Conservation (phyloP, 2,329 filamentous ascomycete species). For the Trichoderma asperellum region DNA sequence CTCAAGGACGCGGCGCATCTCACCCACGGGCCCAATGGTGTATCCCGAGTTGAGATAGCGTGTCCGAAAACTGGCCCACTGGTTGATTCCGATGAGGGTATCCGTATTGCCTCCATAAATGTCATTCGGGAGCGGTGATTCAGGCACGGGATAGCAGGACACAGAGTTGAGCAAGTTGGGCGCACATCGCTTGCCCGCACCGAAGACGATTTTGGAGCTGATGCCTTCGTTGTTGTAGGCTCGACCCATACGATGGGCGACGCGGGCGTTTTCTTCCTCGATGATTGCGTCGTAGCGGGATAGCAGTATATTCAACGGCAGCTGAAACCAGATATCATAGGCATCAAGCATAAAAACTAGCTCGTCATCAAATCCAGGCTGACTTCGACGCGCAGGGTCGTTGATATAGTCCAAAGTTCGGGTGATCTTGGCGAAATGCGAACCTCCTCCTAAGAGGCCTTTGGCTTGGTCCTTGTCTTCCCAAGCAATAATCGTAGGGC, state of each 20-base stretch:
- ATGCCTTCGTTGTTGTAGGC: constrained; percentile 34
- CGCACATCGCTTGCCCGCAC: constrained; percentile 37
- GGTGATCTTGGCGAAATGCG: constrained; percentile 40
- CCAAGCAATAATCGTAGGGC: constrained; percentile 38
- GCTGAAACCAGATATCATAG: constrained; percentile 43
- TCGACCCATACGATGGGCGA: constrained; percentile 35
- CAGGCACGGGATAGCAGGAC: constrained; percentile 38
- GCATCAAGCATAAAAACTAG: constrained; percentile 40
- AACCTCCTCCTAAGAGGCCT: constrained; percentile 35
- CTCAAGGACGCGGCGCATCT: constrained; percentile 34
- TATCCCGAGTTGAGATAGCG: constrained; percentile 37
- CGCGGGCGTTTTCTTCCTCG: constrained; percentile 33
- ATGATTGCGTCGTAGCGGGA: constrained; percentile 36
- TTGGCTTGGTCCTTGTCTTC: constrained; percentile 31
- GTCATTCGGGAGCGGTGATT: constrained; percentile 36
- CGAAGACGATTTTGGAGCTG: constrained; percentile 36
- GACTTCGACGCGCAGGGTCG: constrained; percentile 30
- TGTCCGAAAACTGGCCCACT: constrained; percentile 32
- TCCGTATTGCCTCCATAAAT: constrained; percentile 36
- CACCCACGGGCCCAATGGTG: constrained; percentile 36
- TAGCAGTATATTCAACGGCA: constrained; percentile 37
- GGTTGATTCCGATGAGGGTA: constrained; percentile 31
- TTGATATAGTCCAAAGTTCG: constrained; percentile 37
- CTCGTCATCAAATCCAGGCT: constrained; percentile 37
- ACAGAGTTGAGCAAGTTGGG: constrained; percentile 34